Conservation (phyloP, 441 rosid species). For the Croton laevigatus region DNA sequence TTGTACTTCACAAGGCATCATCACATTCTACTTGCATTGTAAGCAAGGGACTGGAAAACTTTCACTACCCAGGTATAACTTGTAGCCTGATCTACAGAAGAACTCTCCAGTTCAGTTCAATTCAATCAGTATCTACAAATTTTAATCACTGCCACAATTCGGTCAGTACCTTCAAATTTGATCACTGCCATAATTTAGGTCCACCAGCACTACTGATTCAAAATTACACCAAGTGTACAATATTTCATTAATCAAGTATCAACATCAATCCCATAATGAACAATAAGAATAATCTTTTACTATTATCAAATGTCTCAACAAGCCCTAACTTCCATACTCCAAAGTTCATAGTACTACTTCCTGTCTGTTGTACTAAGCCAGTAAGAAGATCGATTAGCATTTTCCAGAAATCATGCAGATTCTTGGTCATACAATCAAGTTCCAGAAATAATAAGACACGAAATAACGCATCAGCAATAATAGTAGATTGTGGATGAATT, state of each 20-base stretch:
- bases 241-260: background rate
- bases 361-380: no score
- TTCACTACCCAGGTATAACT: background rate
- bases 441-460: no score
- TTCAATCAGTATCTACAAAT: background rate
- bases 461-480: no score
- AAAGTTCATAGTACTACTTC: no score
- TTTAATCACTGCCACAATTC: no score
- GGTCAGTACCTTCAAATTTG: background rate
- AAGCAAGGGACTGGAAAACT: background rate
- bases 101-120: background rate
- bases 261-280: background rate
- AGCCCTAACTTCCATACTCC: background rate
- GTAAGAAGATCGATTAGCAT: no score
- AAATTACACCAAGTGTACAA: no score
- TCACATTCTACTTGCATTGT: background rate
- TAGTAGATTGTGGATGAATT: no score
- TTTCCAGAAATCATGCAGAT: no score
- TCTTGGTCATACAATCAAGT: no score
- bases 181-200: no score
- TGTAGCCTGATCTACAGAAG: background rate
- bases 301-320: background rate
- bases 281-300: background rate
- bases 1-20: background rate
- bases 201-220: no score